These are phyloP conservation scores for Candida sp. DNA, from an alignment of 1,139 yeast genomes.

Conservation along the genomic window DNA sequence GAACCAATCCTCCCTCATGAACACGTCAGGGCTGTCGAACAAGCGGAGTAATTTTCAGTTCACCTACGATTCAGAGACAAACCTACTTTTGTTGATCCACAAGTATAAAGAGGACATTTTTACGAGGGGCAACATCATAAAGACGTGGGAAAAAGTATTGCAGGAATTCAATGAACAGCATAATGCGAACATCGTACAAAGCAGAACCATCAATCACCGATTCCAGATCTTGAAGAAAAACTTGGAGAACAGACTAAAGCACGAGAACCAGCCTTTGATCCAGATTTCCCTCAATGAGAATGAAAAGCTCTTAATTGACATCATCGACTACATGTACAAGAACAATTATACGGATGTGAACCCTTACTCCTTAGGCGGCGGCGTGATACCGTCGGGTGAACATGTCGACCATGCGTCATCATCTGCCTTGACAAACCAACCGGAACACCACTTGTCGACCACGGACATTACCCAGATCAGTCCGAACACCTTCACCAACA, in stretches of 20 bases:
- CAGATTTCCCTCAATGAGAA: slow-evolving; percentile 28
- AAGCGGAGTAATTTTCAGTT: slow-evolving; percentile 24
- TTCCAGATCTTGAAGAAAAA: slow-evolving; percentile 28
- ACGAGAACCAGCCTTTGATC: slow-evolving; percentile 15
- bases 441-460: not conserved
- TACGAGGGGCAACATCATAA: slow-evolving; percentile 32
- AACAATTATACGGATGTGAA: slow-evolving; percentile 8
- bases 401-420: not conserved
- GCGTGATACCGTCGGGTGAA: not conserved
- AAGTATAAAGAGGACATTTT: slow-evolving; percentile 26
- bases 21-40: slow-evolving; percentile 5
- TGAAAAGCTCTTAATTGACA: slow-evolving; percentile 24
- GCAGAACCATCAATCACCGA: slow-evolving; percentile 34
- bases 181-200: slow-evolving; percentile 26
- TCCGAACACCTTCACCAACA: slow-evolving; percentile 5
- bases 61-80: slow-evolving; percentile 31
- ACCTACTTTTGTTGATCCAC: slow-evolving; percentile 24
- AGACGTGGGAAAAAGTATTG: slow-evolving; percentile 32
- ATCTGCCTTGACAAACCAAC: not conserved
- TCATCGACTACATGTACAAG: slow-evolving; percentile 12
- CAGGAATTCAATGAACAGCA: slow-evolving; percentile 25
- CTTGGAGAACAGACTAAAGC: slow-evolving; percentile 23
- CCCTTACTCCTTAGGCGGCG: slow-evolving; percentile 7
- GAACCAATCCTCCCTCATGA: not conserved
- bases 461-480: slow-evolving; percentile 2